phyloP scores from a whole-genome alignment of 805 yeast species.

The Wickerhamiella parazyma region DNA sequence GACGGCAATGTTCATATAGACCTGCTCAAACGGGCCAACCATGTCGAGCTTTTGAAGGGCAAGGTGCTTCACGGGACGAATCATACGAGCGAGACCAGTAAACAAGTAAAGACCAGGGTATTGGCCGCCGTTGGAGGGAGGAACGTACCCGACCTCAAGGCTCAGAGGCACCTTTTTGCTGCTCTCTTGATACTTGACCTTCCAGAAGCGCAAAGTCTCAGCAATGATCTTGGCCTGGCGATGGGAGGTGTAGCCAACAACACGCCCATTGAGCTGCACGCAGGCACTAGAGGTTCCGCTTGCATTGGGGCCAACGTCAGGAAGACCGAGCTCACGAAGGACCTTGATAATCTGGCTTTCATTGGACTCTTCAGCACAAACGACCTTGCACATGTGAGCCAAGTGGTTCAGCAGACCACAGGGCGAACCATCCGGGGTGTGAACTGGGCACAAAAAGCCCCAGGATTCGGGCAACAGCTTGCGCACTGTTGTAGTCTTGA shows the following conservation, averaged over 20 bases:
- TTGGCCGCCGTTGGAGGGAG: constrained; percentile 92
- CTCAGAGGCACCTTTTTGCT: constrained; percentile 63
- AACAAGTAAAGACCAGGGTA: constrained; percentile 90
- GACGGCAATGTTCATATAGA: constrained; percentile 90
- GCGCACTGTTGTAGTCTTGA: constrained; percentile 94
- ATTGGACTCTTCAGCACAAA: constrained; percentile 34
- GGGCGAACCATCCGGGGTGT: constrained; percentile 99
- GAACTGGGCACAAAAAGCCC: constrained; percentile 99
- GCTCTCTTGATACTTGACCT: constrained; percentile 40
- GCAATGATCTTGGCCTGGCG: constrained; percentile 76
- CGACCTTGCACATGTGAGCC: constrained; percentile 84
- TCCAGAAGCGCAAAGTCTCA: constrained; percentile 83
- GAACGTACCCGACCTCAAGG: constrained; percentile 88
- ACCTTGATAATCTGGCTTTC: constrained; percentile 26
- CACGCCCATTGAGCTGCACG: constrained; percentile 84
- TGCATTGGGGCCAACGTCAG: constrained; percentile 65
- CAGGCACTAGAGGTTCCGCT: constrained; percentile 84
- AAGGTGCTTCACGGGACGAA: constrained; percentile 85
- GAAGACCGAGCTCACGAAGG: constrained; percentile 60
- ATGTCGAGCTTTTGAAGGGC: constrained; percentile 74
- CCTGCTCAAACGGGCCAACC: constrained; percentile 97
- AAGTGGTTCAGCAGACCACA: constrained; percentile 96
- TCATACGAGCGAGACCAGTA: constrained; percentile 89
- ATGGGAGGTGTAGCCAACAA: constrained; percentile 91
- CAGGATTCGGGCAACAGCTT: constrained; percentile 93